phyloP scores from a whole-genome alignment of 179 eudicot species.

The Beta corolliflora region DNA sequence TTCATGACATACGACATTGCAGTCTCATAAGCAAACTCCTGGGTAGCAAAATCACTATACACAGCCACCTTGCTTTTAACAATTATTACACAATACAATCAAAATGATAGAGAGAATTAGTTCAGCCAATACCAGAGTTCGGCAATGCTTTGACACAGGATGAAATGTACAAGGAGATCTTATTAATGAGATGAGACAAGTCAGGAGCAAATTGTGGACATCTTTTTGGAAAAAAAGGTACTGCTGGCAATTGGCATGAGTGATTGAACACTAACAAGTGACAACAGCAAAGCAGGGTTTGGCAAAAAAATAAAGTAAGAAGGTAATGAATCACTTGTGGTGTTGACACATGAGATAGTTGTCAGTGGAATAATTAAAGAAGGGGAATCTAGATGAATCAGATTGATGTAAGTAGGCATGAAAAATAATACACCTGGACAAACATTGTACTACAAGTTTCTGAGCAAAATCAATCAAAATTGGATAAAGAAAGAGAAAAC shows the following conservation, averaged over 20 bases:
- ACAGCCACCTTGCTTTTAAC: neutral
- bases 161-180: too few relatives aligned
- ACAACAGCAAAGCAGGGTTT: neutral
- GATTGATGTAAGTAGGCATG: neutral
- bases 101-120: too few relatives aligned
- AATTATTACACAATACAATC: too few relatives aligned
- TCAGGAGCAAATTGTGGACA: neutral
- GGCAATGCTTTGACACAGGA: too few relatives aligned
- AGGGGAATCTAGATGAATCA: neutral
- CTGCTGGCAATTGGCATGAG: neutral
- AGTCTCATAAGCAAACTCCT: too few relatives aligned
- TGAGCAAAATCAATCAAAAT: neutral
- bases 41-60: neutral
- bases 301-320: neutral
- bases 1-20: too few relatives aligned
- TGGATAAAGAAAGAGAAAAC: too few relatives aligned
- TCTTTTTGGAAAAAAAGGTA: neutral
- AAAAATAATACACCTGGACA: neutral
- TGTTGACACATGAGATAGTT: neutral
- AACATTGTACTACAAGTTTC: neutral
- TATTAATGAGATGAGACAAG: too few relatives aligned
- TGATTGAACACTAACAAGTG: neutral
- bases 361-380: neutral
- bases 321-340: neutral
- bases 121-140: too few relatives aligned